These are phyloP conservation scores for Dothistroma pini DNA, from an alignment of 2,329 filamentous ascomycete genomes.

Conservation along the genomic window DNA sequence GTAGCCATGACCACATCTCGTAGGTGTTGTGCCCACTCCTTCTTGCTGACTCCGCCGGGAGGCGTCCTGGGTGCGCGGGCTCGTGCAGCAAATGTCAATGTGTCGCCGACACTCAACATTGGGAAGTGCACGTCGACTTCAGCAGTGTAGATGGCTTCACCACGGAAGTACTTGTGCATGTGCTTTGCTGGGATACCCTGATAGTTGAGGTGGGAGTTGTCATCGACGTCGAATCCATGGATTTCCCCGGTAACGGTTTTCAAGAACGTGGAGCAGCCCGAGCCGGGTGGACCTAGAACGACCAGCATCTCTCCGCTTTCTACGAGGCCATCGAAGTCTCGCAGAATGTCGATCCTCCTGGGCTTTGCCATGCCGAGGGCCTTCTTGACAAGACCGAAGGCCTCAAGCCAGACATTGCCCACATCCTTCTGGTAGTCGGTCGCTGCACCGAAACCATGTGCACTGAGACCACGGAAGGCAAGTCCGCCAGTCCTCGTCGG, in stretches of 20 bases:
- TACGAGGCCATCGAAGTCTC: conserved; percentile 64
- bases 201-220: conserved; percentile 74
- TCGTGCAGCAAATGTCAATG: conserved; percentile 70
- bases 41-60: conserved; percentile 55
- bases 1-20: conserved; percentile 72
- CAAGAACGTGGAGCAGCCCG: conserved; percentile 76
- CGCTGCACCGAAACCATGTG: conserved; percentile 47
- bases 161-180: conserved; percentile 74
- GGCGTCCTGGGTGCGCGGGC: conserved; percentile 63
- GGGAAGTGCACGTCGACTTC: conserved; percentile 82
- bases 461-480: conserved; percentile 46
- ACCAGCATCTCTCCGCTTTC: conserved; percentile 71
- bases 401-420: conserved; percentile 45
- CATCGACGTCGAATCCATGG: conserved; percentile 70
- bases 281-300: conserved; percentile 65
- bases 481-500: conserved; percentile 46
- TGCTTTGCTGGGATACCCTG: conserved; percentile 69
- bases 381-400: conserved; percentile 38
- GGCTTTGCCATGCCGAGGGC: conserved; percentile 30
- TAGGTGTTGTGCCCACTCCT: conserved; percentile 58
- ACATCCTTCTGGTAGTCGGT: conserved; percentile 53
- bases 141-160: conserved; percentile 82
- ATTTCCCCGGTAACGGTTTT: conserved; percentile 83
- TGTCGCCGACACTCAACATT: conserved; percentile 72
- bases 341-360: conserved; percentile 57